Base-by-base conservation (phyloP, 805 yeast genomes). In the Metschnikowia vanudenii region DNA sequence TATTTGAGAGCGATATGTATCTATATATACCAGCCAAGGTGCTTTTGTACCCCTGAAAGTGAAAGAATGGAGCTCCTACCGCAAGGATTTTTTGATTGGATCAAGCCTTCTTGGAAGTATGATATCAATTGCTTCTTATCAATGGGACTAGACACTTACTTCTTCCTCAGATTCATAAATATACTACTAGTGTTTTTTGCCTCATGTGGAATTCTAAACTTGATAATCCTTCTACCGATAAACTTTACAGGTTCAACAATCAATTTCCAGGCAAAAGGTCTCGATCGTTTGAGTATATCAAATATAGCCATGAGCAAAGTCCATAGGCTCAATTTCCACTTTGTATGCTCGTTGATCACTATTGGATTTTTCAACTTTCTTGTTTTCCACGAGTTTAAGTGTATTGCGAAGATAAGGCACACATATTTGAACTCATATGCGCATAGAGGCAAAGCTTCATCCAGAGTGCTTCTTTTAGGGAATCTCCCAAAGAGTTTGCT, bases 101-200 rank as follows among this genome's bases (percentile, higher is more conserved):
- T 84, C 1, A 37, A 56, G 4, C 76, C 80, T 0, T 67, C 77
- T 0, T 44, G 79, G 24, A 50, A 58, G 8, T 59, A 64, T 17
- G 71, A 73, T 1, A 65, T 79, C 4, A 67, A 70, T 8, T 65
- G 68, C 24, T 82, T 79, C 54, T 58, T 73, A 22, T 62, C 69
- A 1, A 64, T 76, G 50, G 95, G 96, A 0, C 60, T 87, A 7
- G 96, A 89, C 61, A 81, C 90, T 0, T 88, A 84, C 60, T 82
- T 84, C 57, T 84, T 87, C 52, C 56, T 88, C 2, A 63, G 96
- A 41, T 88, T 77, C 55, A 57, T 88, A 38, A 62, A 69, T 40
- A 65, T 83, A 4, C 57, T 85, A 10, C 57, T 80, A 28, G 50
- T 75, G 1, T 69, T 84, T 38, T 84, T 84, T 56, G 54, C 68